A percentile compares a stretch with the other conserved stretches of the same genome.
Evolutionary conservation across 1,284 basidiomycete genomes (phyloP).

Genomic region (Trichosporon sp.): DNA sequence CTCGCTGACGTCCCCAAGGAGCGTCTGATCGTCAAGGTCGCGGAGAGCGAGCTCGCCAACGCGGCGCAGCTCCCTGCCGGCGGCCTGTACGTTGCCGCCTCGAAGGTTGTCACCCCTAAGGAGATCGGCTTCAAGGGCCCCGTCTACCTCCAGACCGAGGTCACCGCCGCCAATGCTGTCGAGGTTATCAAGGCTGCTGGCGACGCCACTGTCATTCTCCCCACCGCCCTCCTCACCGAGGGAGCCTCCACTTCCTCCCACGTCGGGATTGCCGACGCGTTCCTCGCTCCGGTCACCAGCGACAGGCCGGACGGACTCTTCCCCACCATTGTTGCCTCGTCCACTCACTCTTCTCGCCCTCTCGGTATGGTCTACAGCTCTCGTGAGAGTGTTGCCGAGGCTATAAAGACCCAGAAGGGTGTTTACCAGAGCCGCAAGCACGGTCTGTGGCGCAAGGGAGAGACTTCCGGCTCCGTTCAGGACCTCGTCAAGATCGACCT

Average conservation of each 20-base stretch:
- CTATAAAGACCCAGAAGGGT: conserved; percentile 81
- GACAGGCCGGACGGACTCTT: conserved; percentile 91
- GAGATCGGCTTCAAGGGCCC: conserved; percentile 60
- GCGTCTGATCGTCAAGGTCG: conserved; percentile 68
- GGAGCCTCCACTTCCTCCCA: conserved; percentile 55
- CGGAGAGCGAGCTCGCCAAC: conserved; percentile 66
- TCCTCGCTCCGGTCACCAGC: conserved; percentile 71
- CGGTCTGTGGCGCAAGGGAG: conserved; percentile 95
- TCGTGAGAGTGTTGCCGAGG: conserved; percentile 74
- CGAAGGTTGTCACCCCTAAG: conserved; percentile 56
- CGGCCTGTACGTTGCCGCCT: conserved; percentile 33
- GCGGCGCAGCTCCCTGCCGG: conserved; percentile 32
- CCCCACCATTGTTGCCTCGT: conserved; percentile 77
- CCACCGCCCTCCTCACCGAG: conserved; percentile 66
- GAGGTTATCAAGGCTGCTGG: conserved; percentile 60
- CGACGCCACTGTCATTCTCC: conserved; percentile 68
- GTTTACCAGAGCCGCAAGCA: conserved; percentile 96
- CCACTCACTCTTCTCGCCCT: conserved; percentile 66
- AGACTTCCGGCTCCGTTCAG: conserved; percentile 91
- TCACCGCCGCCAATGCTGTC: conserved; percentile 58
- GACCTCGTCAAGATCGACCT: conserved; percentile 73
- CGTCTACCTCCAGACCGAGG: conserved; percentile 54
- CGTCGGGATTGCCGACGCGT: conserved; percentile 76
- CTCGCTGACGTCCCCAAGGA: conserved; percentile 61
- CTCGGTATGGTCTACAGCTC: conserved; percentile 99